Evolutionary conservation across 495 filamentous ascomycete genomes (phyloP), one percentile per base, ranked within the genome.

Genomic region (Aspergillus avenaceus): DNA sequence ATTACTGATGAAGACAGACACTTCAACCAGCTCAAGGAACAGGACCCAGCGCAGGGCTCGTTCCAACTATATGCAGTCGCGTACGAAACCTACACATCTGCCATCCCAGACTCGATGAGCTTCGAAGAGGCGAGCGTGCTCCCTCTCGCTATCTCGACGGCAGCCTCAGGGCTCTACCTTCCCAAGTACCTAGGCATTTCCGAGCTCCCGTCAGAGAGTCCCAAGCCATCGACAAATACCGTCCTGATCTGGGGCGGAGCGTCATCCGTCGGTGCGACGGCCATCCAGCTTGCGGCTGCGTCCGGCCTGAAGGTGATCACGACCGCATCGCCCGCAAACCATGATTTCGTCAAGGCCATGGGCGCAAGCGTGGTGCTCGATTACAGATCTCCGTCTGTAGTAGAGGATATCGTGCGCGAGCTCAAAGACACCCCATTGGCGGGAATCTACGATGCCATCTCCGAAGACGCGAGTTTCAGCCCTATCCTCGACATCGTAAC

Each of bases 191-290:
- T 86, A 1, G 68, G 56, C 7, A 62, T 78, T 5, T 57, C 64
- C 0, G 6, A 1, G 7, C 50, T 55, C 8, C 76, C 77, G 0
- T 58, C 59, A 13, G 43, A 51, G 16, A 32, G 25, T 16, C 61
- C 57, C 1, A 59, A 59, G 14, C 60, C 69, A 4, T 65, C 54
- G 1, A 67, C 61, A 5, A 67, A 80, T 45, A 68, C 63, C 1
- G 47, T 85, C 1, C 58, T 86, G 2, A 62, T 86, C 44, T 88
- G 82, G 75, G 82, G 82, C 18, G 82, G 82, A 24, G 67, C 73
- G 7, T 76, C 73, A 13, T 74, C 74, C 21, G 78, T 85, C 9
- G 83, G 84, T 12, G 64, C 67, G 48, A 73, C 73, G 46, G 77
- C 75, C 0, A 82, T 84, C 46, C 84, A 86, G 54, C 72, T 83